Percentiles rank a stretch among this genome's conserved stretches.
These are phyloP conservation scores for Pueraria montana DNA, from an alignment of 306 rosid species.

Conservation along the genomic window DNA sequence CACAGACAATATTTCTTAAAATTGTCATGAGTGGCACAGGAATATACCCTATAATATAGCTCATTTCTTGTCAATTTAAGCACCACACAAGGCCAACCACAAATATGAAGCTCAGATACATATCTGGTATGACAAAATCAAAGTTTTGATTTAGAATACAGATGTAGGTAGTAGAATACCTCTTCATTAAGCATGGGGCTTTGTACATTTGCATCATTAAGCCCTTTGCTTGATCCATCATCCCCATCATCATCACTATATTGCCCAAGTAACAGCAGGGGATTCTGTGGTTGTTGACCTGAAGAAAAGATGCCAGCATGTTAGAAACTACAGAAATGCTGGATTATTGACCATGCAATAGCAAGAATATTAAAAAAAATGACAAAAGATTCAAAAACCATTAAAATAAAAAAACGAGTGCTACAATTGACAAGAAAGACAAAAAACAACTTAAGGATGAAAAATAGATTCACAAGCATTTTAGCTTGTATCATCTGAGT, in stretches of 20 bases:
- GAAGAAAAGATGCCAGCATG: constrained; percentile 64
- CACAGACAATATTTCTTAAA: neutral
- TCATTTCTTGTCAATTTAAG: neutral
- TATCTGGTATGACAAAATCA: constrained; percentile 24
- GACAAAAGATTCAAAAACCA: constrained; percentile 29
- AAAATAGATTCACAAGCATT: constrained; percentile 58
- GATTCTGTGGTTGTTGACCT: constrained; percentile 83
- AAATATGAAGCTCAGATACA: constrained; percentile 1
- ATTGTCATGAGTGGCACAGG: neutral
- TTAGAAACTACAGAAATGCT: constrained; percentile 55
- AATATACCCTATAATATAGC: neutral
- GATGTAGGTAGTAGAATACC: constrained; percentile 54
- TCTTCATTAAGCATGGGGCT: constrained; percentile 63
- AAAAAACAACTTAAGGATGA: constrained; percentile 42
- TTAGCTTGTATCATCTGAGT: constrained; percentile 63
- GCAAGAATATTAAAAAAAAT: constrained; percentile 40
- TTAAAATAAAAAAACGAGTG: constrained; percentile 6
- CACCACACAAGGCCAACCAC: constrained; percentile 15
- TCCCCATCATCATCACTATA: constrained; percentile 92
- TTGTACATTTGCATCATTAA: constrained; percentile 48
- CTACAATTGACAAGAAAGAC: constrained; percentile 36
- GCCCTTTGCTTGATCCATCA: constrained; percentile 63
- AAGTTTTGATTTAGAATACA: constrained; percentile 29
- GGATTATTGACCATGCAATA: constrained; percentile 33
- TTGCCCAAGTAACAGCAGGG: constrained; percentile 90